Evolutionary conservation across 768 basidiomycete species (phyloP).

Genomic region (Pseudohyphozyma bogoriensis): DNA sequence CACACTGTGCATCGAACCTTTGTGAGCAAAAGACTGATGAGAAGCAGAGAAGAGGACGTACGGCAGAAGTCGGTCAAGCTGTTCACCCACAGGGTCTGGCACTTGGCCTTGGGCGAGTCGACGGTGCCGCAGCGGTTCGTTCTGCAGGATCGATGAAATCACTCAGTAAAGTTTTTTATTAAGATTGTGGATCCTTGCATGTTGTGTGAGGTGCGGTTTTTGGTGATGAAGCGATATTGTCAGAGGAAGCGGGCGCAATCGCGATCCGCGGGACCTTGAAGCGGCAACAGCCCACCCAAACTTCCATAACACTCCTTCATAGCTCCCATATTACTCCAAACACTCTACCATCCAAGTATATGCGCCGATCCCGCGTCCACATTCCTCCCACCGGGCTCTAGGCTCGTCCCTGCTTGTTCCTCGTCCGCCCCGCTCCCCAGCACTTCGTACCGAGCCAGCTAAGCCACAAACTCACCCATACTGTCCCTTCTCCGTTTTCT

Average conservation of each 20-base stretch:
- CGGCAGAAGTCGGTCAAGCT: constrained; percentile 38
- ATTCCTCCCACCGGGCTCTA: neutral
- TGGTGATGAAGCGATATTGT: too few species aligned
- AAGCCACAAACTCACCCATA: neutral
- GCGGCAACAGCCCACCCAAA: too few species aligned
- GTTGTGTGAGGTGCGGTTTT: too few species aligned
- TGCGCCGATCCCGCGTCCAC: too few species aligned
- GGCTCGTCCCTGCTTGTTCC: neutral
- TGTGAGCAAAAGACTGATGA: neutral
- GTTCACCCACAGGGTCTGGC: constrained; percentile 42
- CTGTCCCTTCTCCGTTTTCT: neutral
- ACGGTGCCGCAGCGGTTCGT: constrained; percentile 48
- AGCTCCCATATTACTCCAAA: too few species aligned
- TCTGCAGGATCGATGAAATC: neutral
- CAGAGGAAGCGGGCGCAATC: too few species aligned
- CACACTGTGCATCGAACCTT: neutral
- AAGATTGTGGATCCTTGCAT: too few species aligned
- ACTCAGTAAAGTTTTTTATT: too few species aligned
- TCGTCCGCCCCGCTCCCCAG: neutral
- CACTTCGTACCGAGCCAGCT: neutral
- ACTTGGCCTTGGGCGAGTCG: constrained; percentile 50
- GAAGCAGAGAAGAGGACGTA: constrained; percentile 22
- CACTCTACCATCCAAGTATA: too few species aligned
- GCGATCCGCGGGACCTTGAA: too few species aligned
- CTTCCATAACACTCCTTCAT: too few species aligned